These are phyloP conservation scores for Quercus robur DNA, from an alignment of 306 rosid species.

Conservation along the genomic window DNA sequence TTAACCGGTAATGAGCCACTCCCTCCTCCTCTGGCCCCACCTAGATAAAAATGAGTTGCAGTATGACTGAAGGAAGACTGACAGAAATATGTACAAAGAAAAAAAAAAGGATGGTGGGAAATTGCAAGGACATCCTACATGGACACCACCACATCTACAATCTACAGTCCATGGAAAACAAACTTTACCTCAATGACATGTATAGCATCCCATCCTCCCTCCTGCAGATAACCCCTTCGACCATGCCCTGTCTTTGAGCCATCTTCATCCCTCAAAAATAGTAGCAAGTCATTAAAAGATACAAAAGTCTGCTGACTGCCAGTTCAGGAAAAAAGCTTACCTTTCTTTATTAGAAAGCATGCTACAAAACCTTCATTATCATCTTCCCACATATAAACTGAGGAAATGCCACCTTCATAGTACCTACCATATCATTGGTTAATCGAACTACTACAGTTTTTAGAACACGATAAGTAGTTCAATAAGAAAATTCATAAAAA, in stretches of 20 bases:
- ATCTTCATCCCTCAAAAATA: constrained; percentile 50
- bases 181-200: constrained; percentile 88
- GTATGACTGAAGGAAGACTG: not conserved
- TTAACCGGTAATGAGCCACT: constrained; percentile 67
- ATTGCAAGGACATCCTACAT: constrained; percentile 2
- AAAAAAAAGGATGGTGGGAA: not conserved
- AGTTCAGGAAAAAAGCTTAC: constrained; percentile 35
- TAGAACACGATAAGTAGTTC: constrained; percentile 3
- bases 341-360: constrained; percentile 94
- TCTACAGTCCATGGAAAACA: constrained; percentile 3
- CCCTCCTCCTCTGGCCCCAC: constrained; percentile 93
- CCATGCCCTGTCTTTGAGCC: constrained; percentile 98
- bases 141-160: not conserved
- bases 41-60: constrained; percentile 32
- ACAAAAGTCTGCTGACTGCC: constrained; percentile 6
- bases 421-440: constrained; percentile 66
- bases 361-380: constrained; percentile 82
- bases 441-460: constrained; percentile 40
- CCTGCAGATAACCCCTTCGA: constrained; percentile 88
- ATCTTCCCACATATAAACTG: constrained; percentile 99
- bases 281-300: constrained; percentile 26
- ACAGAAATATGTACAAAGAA: not conserved
- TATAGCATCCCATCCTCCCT: constrained; percentile 99
- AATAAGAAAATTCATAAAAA: not conserved
- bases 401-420: constrained; percentile 98